Base-by-base conservation (phyloP, 495 filamentous ascomycete genomes). In the Sordaria brevicollis region DNA sequence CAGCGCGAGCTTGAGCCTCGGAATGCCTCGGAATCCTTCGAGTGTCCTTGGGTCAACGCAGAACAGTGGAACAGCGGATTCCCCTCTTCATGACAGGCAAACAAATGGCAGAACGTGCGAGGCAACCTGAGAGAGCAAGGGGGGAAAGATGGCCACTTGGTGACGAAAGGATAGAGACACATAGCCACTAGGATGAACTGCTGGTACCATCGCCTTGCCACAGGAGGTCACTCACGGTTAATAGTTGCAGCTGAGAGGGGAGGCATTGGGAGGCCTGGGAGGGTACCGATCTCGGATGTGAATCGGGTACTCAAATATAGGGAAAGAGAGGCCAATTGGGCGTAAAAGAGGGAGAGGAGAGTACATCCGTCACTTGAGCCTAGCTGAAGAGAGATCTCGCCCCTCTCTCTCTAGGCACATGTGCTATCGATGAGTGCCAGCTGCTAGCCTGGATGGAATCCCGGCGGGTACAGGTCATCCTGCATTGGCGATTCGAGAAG, bases 401-500 rank as follows among this genome's bases (percentile, higher is more conserved):
- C n/a, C n/a, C 49, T 62, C 49, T 62, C 49, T 31, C 25, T 31
- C 21, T 62, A 17, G 49, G 25, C 25, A 62, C 25, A 31, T 31
- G 49, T 62, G 49, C 25, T 62, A 15, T 62, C 5, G 25, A 62
- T 31, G 49, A 62, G 21, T 21, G 17, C 49, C 49, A 62, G 25
- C 49, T 62, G 49, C 49, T 31, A 29, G 21, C 25, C 13, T 31
- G 49, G 25, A 68, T 57, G 39, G 38, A 65, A 29, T 39, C 49
- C 35, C 29, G 15, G 25, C 34, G 31, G 41, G 36, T 62, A 67
- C 65, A 70, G 69, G 69, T 49, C 65, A 70, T 67, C 38, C 21
- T 70, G 62, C 69, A 70, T 70, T 19, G 65, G 62, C 25, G 9
- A 41, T 43, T 67, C 65, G 62, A 67, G 49, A 33, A 17, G 19